phyloP scores from a whole-genome alignment of 768 basidiomycete species.

The Xanthoconium stramineum region DNA sequence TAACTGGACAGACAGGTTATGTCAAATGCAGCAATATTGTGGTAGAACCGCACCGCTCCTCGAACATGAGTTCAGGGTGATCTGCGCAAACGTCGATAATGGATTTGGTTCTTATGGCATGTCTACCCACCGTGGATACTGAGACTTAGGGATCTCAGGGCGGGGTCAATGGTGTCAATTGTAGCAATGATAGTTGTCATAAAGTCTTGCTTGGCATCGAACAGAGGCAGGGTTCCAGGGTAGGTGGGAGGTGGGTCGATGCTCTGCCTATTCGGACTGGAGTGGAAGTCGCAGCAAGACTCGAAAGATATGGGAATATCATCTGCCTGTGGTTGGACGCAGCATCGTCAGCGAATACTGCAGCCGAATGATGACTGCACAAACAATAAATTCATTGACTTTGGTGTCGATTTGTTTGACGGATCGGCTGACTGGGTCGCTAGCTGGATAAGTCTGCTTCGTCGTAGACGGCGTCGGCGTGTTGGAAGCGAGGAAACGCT shows the following conservation, averaged over 20 bases:
- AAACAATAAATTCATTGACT: conserved; percentile 4
- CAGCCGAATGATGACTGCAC: neutral
- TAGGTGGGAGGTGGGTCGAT: conserved; percentile 44
- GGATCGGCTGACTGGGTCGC: neutral
- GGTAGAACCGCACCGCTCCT: conserved; percentile 52
- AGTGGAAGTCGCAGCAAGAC: conserved; percentile 44
- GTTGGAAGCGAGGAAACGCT: conserved; percentile 15
- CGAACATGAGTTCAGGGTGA: conserved; percentile 64
- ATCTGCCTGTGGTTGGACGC: conserved; percentile 4
- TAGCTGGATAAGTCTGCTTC: neutral
- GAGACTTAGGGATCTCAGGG: conserved; percentile 63
- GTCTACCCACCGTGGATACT: conserved; percentile 61
- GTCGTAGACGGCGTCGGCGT: neutral
- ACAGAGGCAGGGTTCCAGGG: conserved; percentile 18
- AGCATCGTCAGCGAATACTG: neutral
- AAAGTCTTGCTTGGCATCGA: conserved; percentile 34
- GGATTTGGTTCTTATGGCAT: neutral
- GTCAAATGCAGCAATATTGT: conserved; percentile 1
- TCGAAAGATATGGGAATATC: conserved; percentile 33
- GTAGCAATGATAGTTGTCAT: conserved; percentile 50
- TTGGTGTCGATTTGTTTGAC: conserved; percentile 3
- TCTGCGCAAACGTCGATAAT: conserved; percentile 36
- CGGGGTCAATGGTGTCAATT: conserved; percentile 48
- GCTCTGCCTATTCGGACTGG: conserved; percentile 18
- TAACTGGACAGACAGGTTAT: conserved; percentile 40